Evolutionary conservation across 257 asterid species (phyloP), one percentile per base, ranked within the genome.

Genomic region (Nicotiana obtusifolia): DNA sequence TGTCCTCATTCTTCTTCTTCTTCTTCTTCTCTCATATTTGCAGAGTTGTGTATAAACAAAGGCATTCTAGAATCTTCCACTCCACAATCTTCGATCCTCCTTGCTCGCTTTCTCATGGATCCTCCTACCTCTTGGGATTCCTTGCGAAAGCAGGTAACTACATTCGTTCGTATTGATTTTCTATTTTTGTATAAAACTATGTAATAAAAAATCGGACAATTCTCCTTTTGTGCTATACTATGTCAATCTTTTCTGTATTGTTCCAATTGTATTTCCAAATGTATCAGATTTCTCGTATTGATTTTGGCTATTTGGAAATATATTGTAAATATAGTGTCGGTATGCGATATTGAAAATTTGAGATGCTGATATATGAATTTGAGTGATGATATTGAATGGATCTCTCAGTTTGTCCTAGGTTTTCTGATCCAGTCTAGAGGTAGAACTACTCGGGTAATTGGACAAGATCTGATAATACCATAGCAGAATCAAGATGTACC

Each of bases 111-210:
- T 52, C 80, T 53, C 71, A 92, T 90, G 95, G 98, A 94, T 91
- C 95, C 94, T 83, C 91, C 96, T 17, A 84, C 81, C 87, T 91
- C 98, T 35, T 94, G 98, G 98, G 98, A 95, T 85, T 90, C 98
- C 83, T 88, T 95, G 91, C 96, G 98, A 35, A 95, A 95, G 81
- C 97, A 95, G 98, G 98, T 93, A 52, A 52, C 59, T 31, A 15
- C 61, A 80, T 49, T 49, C n/a, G 7, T 10, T 71, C 61, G 24
- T 56, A 20, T 73, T 56, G 22, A 73, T 22, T 44, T 73, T 73
- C 22, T 73, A 16, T 22, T 24, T 73, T 2, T 0, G 33, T 61
- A 22, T 61, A 61, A 61, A 10, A 3, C 14, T 28, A 71, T 3
- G 20, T 6, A 22, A 11, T 19, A 41, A 44, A 41, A 26, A 20